Conservation (phyloP, 495 filamentous ascomycete genomes). For the Podospora fimiseda region DNA sequence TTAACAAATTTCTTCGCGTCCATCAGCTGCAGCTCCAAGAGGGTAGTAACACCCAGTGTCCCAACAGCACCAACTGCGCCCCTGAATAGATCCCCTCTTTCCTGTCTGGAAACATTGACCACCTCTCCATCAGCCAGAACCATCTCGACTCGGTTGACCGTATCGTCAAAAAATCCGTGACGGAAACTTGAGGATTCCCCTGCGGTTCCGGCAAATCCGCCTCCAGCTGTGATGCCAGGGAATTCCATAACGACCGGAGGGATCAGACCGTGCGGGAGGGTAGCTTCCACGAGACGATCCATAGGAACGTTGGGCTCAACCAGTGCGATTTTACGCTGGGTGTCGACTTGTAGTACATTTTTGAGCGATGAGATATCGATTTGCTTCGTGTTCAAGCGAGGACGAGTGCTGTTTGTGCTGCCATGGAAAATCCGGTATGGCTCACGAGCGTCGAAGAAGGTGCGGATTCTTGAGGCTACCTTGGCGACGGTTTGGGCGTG, state of each 20-base stretch:
- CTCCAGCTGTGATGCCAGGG: constrained; percentile 60
- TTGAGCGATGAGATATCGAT: constrained; percentile 51
- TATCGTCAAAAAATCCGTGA: constrained; percentile 54
- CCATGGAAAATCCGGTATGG: constrained; percentile 75
- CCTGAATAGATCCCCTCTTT: constrained; percentile 49
- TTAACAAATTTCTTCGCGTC: constrained; percentile 47
- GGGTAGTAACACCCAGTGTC: constrained; percentile 51
- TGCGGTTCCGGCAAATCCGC: constrained; percentile 55
- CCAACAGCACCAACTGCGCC: constrained; percentile 54
- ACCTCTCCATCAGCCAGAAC: constrained; percentile 50
- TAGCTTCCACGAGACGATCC: constrained; percentile 51
- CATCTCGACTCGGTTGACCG: constrained; percentile 52
- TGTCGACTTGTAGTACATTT: constrained; percentile 50
- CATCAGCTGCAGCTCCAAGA: constrained; percentile 50
- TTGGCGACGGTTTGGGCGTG: constrained; percentile 18
- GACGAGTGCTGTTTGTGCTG: constrained; percentile 66
- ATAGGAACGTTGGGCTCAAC: constrained; percentile 63
- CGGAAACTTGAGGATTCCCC: constrained; percentile 56
- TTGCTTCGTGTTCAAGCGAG: constrained; percentile 33
- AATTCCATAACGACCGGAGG: constrained; percentile 59
- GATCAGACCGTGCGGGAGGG: constrained; percentile 44
- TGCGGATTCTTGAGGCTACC: constrained; percentile 40
- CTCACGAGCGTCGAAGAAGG: constrained; percentile 50
- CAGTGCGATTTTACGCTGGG: constrained; percentile 34
- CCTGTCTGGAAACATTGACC: constrained; percentile 26